Conservation (phyloP, 2,329 filamentous ascomycete species). For the Hypoxylon sp. region DNA sequence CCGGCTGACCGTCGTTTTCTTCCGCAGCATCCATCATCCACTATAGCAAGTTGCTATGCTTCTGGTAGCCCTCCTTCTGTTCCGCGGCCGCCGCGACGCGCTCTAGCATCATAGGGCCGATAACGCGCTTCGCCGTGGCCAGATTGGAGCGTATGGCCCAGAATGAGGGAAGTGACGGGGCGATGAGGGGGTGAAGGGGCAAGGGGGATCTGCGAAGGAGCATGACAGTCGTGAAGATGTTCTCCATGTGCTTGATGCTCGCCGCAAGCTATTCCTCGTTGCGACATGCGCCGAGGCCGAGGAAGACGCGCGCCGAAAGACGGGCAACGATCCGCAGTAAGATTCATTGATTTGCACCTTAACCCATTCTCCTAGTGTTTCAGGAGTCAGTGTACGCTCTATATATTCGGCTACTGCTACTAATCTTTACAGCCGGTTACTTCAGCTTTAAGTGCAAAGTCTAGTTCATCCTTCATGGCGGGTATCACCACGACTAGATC, state of each 20-base stretch:
- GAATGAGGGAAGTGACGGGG: slow-evolving; percentile 54
- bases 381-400: neutral
- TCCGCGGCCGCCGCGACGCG: slow-evolving; percentile 8
- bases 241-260: slow-evolving; percentile 29
- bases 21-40: slow-evolving; percentile 30
- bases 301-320: slow-evolving; percentile 26
- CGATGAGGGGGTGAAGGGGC: slow-evolving; percentile 23
- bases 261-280: slow-evolving; percentile 36
- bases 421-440: neutral
- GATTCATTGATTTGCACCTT: slow-evolving; percentile 24
- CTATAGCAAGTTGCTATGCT: slow-evolving; percentile 25
- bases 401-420: neutral
- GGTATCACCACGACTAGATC: neutral
- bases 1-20: slow-evolving; percentile 9
- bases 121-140: neutral
- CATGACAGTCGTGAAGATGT: slow-evolving; percentile 32
- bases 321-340: slow-evolving; percentile 27
- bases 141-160: neutral
- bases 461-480: neutral
- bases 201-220: slow-evolving; percentile 34
- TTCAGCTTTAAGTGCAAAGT: neutral
- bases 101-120: slow-evolving; percentile 15
- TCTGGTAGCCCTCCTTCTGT: neutral
- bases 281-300: slow-evolving; percentile 33
- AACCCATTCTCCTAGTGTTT: slow-evolving; percentile 9